A percentile compares a stretch with the other conserved stretches of the same genome.
phyloP scores from a whole-genome alignment of 768 basidiomycete species.

The Kwoniella botswanensis region DNA sequence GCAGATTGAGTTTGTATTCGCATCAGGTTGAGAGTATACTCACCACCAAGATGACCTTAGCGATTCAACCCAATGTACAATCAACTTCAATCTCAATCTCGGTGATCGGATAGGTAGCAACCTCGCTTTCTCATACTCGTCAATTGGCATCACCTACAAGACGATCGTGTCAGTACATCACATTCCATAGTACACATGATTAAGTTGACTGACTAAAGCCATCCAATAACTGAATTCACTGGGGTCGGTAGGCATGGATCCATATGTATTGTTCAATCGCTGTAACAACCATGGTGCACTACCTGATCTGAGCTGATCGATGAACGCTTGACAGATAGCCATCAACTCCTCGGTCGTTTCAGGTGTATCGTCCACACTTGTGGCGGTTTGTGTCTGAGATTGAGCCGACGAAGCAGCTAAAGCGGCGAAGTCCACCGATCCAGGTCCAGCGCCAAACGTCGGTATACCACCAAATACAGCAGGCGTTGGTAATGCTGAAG shows the following conservation, averaged over 20 bases:
- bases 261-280: conserved; percentile 77
- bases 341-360: conserved; percentile 67
- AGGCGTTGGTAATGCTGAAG: not conserved
- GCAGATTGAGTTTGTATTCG: not conserved
- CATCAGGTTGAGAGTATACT: conserved; percentile 19
- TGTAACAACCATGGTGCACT: conserved; percentile 94
- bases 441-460: not conserved
- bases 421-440: conserved; percentile 21
- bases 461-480: not conserved
- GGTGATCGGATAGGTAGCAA: conserved; percentile 75
- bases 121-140: conserved; percentile 85
- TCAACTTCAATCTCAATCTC: conserved; percentile 76
- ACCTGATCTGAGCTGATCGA: conserved; percentile 68
- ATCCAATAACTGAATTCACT: conserved; percentile 86
- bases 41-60: conserved; percentile 61
- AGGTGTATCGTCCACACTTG: conserved; percentile 38
- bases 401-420: conserved; percentile 18
- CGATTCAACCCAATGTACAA: conserved; percentile 93
- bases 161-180: not conserved
- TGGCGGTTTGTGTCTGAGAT: not conserved
- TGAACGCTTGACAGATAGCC: conserved; percentile 67
- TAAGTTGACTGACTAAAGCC: conserved; percentile 65
- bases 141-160: conserved; percentile 75
- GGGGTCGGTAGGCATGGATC: conserved; percentile 74
- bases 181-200: too few relatives aligned